Conservation (phyloP, 2,329 filamentous ascomycete genomes). For the Colletotrichum sojae region DNA sequence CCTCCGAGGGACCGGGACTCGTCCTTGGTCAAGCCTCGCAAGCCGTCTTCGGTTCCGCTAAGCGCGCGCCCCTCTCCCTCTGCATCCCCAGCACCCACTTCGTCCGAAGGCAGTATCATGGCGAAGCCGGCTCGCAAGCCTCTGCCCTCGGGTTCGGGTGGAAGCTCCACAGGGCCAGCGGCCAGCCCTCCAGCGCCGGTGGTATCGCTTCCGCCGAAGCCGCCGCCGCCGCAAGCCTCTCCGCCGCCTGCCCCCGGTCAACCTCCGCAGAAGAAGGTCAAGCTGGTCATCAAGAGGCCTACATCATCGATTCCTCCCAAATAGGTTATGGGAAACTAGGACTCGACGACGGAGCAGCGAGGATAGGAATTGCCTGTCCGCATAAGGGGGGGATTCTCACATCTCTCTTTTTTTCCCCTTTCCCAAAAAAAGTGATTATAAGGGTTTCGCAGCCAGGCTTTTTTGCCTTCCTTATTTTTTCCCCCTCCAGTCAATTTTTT, state of each 20-base stretch:
- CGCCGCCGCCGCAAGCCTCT: constrained; percentile 32
- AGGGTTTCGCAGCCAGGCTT: constrained; percentile 1
- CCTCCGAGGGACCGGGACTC: constrained; percentile 21
- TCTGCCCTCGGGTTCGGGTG: constrained; percentile 44
- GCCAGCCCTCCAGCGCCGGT: constrained; percentile 27
- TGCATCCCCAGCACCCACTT: constrained; percentile 44
- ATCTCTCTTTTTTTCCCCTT: neutral
- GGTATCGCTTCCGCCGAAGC: constrained; percentile 27
- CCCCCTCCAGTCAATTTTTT: too few relatives aligned
- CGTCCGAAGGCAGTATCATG: constrained; percentile 46
- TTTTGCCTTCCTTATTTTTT: too few relatives aligned
- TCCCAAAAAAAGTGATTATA: neutral
- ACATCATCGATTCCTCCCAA: constrained; percentile 18
- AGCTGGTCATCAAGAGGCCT: constrained; percentile 42
- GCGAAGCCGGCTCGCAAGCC: constrained; percentile 54
- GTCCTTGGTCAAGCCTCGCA: constrained; percentile 34
- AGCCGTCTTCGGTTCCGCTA: constrained; percentile 11
- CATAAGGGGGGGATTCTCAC: neutral
- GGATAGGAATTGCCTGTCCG: neutral
- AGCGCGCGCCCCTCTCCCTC: constrained; percentile 46
- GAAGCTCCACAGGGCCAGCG: constrained; percentile 18
- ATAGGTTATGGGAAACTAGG: neutral
- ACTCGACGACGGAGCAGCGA: neutral
- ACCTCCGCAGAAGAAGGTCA: constrained; percentile 39
- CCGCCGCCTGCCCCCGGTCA: constrained; percentile 33